Base-by-base conservation (phyloP, 208 protist species). In the Wallacemonas sp. region DNA sequence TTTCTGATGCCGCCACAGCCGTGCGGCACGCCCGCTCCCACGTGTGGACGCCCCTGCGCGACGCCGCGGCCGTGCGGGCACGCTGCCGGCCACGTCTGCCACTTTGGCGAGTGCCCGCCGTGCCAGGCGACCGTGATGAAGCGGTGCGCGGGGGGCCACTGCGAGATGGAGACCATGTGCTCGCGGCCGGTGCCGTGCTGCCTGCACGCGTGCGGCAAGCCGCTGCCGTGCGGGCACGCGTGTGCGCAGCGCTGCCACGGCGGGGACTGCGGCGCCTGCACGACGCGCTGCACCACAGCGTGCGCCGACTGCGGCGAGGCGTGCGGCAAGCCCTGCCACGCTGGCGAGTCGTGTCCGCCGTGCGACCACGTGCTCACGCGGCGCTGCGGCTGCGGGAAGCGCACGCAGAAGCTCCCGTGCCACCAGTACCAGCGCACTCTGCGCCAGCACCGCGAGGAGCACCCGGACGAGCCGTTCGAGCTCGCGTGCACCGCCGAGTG, bases 41-140 rank as follows among this genome's bases (percentile, higher is more conserved):
- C 55, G 49, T 94, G 88, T 57, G 72, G 25, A n/a, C 69, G 65
- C n/a, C 76, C 74, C 22, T 94, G 89, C 36, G 49, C 32, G 39
- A 26, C 77, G 12, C 12, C 36, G 36, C 62, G 46, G 10, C 42
- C 79, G 4, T 94, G 89, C 44, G 76, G 73, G 1, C 89, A 94
- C 67, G 57, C 50, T 16, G 57, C 65, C 10, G 48, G 31, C 11
- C 85, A 92, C 57, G 44, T n/a, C n/a, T 94, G 89, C 59, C 89
- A 94, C 73, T 88, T 79, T 57, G 89, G 82, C 41, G 77, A 84
- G 26, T 94, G 89, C 64, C 82, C 84, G 20, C 76, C 80, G 26
- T 94, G 89, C 61, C 31, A 59, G 29, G 52, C 31, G 31, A 59
- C 52, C 41, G 84, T 92, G 20, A n/a, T 49, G 42, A 64, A 68